A percentile compares a stretch with the other conserved stretches of the same genome.
These are phyloP conservation scores for Flaveria ramosissima DNA, from an alignment of 129 eudicot genomes.

Conservation along the genomic window DNA sequence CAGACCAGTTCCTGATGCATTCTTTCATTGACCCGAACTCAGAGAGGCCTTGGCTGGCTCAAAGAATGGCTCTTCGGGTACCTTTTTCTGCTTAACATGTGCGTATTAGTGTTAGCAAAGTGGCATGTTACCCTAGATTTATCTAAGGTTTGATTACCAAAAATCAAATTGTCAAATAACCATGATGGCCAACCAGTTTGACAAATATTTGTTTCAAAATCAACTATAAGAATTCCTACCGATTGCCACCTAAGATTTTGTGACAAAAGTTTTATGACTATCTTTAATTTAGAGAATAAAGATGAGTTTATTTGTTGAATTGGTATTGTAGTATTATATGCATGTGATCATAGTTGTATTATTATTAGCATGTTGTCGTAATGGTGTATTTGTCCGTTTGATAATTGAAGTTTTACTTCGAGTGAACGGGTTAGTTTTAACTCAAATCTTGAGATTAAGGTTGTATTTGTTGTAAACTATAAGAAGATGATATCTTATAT, in stretches of 20 bases:
- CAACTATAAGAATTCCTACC: background rate
- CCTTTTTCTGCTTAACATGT: constrained; percentile 62
- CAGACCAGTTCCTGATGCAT: constrained; percentile 66
- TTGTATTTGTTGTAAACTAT: background rate
- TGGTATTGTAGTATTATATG: background rate
- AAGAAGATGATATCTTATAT: background rate
- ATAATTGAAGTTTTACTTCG: background rate
- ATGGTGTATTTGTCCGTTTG: constrained; percentile 4
- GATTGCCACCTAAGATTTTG: constrained; percentile 3
- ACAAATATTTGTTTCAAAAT: constrained; percentile 3
- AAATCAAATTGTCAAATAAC: background rate
- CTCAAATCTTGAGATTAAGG: background rate
- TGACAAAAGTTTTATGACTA: background rate
- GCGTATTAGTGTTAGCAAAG: background rate
- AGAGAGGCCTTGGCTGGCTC: constrained; percentile 77
- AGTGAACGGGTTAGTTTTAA: background rate
- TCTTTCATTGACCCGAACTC: constrained; percentile 76
- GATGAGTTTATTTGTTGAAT: background rate
- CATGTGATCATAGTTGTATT: background rate
- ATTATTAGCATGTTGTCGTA: background rate
- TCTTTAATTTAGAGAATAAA: background rate
- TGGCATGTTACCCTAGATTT: background rate
- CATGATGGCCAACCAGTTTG: background rate
- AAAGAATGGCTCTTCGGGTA: constrained; percentile 71
- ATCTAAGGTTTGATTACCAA: background rate